Evolutionary conservation across 495 filamentous ascomycete genomes (phyloP).

Genomic region (Astrocystis sublimbata): DNA sequence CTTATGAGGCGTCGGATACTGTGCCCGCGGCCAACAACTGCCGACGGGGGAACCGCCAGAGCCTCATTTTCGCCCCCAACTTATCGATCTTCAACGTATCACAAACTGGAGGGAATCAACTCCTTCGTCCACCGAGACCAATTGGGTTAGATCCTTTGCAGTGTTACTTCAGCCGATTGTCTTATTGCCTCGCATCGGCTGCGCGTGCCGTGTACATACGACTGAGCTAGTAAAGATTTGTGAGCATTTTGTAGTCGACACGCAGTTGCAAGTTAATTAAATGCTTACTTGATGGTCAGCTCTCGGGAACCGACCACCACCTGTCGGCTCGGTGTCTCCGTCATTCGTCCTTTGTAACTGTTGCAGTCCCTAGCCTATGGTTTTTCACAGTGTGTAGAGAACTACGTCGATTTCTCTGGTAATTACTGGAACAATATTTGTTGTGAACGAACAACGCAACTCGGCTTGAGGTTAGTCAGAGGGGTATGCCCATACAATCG

Average conservation of each 20-base stretch:
- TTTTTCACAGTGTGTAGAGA: background rate
- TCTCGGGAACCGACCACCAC: background rate
- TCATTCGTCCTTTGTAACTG: background rate
- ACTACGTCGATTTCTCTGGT: background rate
- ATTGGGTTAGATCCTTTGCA: background rate
- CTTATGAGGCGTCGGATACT: background rate
- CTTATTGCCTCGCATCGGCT: background rate
- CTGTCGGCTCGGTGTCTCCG: conserved; percentile 11
- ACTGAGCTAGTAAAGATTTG: background rate
- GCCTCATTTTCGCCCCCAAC: conserved; percentile 10
- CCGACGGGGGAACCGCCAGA: background rate
- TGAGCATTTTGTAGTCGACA: background rate
- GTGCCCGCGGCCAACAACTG: background rate
- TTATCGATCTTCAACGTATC: background rate
- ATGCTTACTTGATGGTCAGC: conserved; percentile 13
- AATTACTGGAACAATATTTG: background rate
- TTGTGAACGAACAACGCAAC: background rate
- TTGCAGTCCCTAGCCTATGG: background rate
- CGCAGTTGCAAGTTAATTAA: conserved; percentile 6
- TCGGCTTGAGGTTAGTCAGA: background rate
- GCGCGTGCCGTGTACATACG: background rate
- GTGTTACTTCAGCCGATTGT: background rate
- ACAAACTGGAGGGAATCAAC: background rate
- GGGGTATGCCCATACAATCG: background rate
- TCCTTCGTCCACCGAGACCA: background rate